Evolutionary conservation across 331 rosid species (phyloP), one percentile per base, ranked within the genome.

Genomic region (Prunus yedoensis): DNA sequence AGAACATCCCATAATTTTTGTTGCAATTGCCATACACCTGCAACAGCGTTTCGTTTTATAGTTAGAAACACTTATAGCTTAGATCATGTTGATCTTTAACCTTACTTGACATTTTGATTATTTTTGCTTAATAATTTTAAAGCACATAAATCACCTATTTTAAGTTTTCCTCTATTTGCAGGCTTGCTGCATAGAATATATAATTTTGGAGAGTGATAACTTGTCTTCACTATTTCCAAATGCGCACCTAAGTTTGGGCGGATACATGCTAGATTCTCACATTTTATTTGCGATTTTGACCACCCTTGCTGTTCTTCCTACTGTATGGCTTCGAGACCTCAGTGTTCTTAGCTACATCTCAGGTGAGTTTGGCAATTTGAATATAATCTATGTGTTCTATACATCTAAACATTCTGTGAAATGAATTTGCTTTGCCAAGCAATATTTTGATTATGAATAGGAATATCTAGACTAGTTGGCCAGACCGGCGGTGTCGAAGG

Each of bases 181-280:
- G 99, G 93, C 89, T 58, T 86, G 93, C 85, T 92, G 99, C 85
- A 90, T 94, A 70, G 99, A 94, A 75, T 92, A 90, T 82, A 82
- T 94, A 85, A 94, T 94, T 75, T 81, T 94, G 93, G 97, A 91
- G 86, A 87, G 97, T 7, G 99, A 92, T 82, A 94, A 94, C 81
- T 79, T 94, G 87, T 88, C 99, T 75, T 92, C 97, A 16, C 82
- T 94, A 74, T 94, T 94, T 81, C 99, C 99, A 85, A 92, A 83
- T 80, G 96, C 92, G 14, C 71, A 87, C 76, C 57, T 94, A 53
- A 89, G 63, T 81, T 76, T 94, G 76, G 91, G 90, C 35, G 87
- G 88, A 77, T 74, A 76, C 64, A 82, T 81, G 71, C 68, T 92
- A 77, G 64, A 79, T 84, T 67, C 93, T 7, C 94, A 66, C 15